These are phyloP conservation scores for Dictyostelium firmibasis DNA, from an alignment of 78 protist species.

Conservation along the genomic window DNA sequence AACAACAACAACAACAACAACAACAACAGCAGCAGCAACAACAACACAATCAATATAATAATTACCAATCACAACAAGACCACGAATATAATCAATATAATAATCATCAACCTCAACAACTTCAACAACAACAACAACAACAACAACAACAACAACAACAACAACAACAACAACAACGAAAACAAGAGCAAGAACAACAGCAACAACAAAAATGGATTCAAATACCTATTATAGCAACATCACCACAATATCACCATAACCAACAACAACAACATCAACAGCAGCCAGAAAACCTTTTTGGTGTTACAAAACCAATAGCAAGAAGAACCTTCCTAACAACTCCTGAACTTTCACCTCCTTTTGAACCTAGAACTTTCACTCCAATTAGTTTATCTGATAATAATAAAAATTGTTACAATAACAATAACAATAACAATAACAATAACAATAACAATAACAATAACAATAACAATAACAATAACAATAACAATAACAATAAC, in stretches of 20 bases:
- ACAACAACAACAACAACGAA: background rate
- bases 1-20: background rate
- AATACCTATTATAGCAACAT: background rate
- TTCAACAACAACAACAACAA: background rate
- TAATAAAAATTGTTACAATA: background rate
- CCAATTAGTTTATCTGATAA: background rate
- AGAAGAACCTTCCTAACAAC: background rate
- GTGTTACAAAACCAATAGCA: background rate
- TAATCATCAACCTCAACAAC: background rate
- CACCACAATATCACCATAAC: background rate
- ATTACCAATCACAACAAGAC: background rate
- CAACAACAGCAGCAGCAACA: background rate
- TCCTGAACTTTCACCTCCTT: background rate
- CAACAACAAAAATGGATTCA: background rate
- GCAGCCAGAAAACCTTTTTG: background rate
- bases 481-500: background rate
- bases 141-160: background rate
- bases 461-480: background rate
- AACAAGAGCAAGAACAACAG: too few relatives aligned
- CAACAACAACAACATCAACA: conserved; percentile 1
- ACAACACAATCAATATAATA: background rate
- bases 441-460: too few relatives aligned
- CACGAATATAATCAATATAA: background rate
- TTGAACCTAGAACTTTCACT: background rate
- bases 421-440: background rate